Conservation (phyloP, 257 asterid genomes). For the Ilex asprella region DNA sequence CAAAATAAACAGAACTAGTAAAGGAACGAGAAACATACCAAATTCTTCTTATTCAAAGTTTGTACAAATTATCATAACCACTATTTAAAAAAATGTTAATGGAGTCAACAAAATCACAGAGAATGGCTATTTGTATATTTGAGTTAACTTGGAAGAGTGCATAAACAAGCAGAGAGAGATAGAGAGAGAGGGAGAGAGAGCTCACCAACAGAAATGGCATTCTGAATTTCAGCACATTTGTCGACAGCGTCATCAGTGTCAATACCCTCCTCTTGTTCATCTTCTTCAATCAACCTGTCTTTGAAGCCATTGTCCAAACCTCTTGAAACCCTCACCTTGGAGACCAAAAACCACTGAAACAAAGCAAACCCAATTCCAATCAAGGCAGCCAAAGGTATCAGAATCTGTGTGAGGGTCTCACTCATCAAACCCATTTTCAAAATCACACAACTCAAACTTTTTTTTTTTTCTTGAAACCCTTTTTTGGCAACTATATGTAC, state of each 20-base stretch:
- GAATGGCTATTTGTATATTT: too few relatives aligned
- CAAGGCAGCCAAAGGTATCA: constrained; percentile 22
- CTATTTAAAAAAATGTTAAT: too few relatives aligned
- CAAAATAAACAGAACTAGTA: too few relatives aligned
- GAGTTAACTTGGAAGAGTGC: not conserved
- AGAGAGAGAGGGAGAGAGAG: not conserved
- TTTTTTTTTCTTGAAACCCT: too few relatives aligned
- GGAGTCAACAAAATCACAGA: too few relatives aligned
- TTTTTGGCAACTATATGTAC: too few relatives aligned
- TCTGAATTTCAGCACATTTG: constrained; percentile 33
- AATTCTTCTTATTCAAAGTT: too few relatives aligned
- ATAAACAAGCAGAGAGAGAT: not conserved
- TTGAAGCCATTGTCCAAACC: constrained; percentile 1
- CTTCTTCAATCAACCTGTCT: constrained; percentile 25
- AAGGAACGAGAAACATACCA: too few relatives aligned
- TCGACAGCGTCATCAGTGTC: constrained; percentile 12
- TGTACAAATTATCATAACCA: too few relatives aligned
- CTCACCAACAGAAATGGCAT: constrained; percentile 27
- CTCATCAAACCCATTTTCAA: constrained; percentile 18
- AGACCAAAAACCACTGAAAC: constrained; percentile 25
- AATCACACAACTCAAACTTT: not conserved
- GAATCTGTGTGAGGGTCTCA: constrained; percentile 16
- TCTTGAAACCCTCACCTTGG: constrained; percentile 12
- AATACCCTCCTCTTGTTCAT: constrained; percentile 24
- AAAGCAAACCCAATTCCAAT: constrained; percentile 22